phyloP scores from a whole-genome alignment of 305 asterid genomes.

The Rubia peregrina region DNA sequence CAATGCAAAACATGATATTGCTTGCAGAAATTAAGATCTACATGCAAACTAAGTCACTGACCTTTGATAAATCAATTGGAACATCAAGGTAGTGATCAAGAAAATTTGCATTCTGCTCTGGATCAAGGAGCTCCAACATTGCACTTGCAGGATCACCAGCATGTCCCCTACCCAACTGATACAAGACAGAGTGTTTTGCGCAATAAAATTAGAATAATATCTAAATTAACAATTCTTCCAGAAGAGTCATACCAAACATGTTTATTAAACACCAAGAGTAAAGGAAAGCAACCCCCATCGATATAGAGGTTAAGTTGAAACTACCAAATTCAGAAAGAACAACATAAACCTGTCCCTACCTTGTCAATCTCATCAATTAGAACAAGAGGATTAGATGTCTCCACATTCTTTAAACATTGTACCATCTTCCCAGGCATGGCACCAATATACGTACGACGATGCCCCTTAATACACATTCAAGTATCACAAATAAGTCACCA shows the following conservation, averaged over 20 bases:
- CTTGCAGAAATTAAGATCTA: background rate
- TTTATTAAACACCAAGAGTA: background rate
- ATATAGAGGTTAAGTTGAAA: background rate
- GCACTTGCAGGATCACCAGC: conserved; percentile 99
- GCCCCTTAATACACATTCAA: conserved; percentile 54
- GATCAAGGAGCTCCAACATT: conserved; percentile 98
- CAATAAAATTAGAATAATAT: background rate
- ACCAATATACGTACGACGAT: conserved; percentile 97
- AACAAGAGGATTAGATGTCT: conserved; percentile 97
- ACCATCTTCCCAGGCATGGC: conserved; percentile 99
- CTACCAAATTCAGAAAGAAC: background rate
- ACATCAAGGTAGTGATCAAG: conserved; percentile 99
- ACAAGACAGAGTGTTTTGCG: conserved; percentile 16
- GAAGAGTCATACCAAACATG: background rate
- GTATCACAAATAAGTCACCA: conserved; percentile 17
- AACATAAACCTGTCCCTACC: conserved; percentile 33
- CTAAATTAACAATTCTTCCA: background rate
- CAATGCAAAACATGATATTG: background rate
- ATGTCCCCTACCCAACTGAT: conserved; percentile 97
- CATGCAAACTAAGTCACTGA: conserved; percentile 17
- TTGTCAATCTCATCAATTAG: conserved; percentile 97
- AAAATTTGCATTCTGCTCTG: conserved; percentile 98
- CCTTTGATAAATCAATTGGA: conserved; percentile 96
- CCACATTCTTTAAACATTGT: conserved; percentile 92
- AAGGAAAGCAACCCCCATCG: background rate